phyloP scores from a whole-genome alignment of 139 green algal genomes.

The Chlamydomonas urium region DNA sequence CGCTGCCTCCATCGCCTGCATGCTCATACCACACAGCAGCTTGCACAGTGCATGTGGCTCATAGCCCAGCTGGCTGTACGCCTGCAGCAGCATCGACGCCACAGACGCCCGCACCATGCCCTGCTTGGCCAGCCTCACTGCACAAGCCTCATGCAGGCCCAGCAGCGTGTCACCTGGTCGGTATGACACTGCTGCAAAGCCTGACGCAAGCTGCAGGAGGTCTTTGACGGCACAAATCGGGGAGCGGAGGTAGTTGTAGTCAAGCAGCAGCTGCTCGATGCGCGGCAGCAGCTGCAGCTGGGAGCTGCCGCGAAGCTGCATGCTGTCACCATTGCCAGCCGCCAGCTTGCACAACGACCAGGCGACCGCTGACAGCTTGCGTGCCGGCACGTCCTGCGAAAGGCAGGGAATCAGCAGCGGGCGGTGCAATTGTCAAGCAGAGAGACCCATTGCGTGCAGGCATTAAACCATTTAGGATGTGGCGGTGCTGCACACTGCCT shows the following conservation, averaged over 20 bases:
- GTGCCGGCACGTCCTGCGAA: neutral
- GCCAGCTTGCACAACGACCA: slow-evolving; percentile 2
- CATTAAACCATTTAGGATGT: too few relatives aligned
- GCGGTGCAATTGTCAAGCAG: too few relatives aligned
- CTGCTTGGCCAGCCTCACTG: neutral
- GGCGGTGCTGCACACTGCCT: too few relatives aligned
- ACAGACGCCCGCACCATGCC: neutral
- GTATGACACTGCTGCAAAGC: slow-evolving; percentile 11
- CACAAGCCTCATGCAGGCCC: slow-evolving; percentile 7
- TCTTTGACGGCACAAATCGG: neutral
- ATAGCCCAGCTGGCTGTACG: slow-evolving; percentile 13
- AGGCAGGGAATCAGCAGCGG: too few relatives aligned
- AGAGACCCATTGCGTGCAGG: too few relatives aligned
- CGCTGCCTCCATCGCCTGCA: too few relatives aligned
- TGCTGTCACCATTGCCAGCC: neutral
- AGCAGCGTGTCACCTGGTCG: slow-evolving; percentile 5
- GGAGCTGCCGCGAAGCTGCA: slow-evolving; percentile 5
- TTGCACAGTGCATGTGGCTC: neutral
- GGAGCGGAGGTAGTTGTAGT: neutral
- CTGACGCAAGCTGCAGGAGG: neutral
- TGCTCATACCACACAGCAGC: slow-evolving; percentile 1
- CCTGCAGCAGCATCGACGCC: neutral
- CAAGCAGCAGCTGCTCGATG: neutral
- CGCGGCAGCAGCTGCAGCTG: slow-evolving; percentile 4
- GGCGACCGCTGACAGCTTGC: neutral